These are phyloP conservation scores for Talaromyces sp. DNA, from an alignment of 2,329 filamentous ascomycete genomes.

Conservation along the genomic window DNA sequence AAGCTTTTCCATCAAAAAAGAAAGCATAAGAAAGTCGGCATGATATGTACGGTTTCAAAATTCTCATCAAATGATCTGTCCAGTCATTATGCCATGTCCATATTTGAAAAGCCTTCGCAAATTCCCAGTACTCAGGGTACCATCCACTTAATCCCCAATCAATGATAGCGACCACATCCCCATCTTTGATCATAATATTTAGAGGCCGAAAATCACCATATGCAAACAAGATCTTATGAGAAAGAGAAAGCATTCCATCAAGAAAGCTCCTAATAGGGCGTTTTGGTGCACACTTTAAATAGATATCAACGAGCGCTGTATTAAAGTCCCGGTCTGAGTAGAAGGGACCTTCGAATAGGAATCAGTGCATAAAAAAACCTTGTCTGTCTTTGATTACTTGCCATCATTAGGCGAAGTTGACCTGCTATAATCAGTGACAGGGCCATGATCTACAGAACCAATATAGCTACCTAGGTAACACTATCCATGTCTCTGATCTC, in stretches of 20 bases:
- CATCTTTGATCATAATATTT: conserved; percentile 34
- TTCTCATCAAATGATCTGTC: not conserved
- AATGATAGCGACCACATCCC: conserved; percentile 28
- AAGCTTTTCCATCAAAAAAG: not conserved
- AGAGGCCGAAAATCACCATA: conserved; percentile 34
- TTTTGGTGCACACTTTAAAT: conserved; percentile 11
- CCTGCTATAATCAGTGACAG: conserved; percentile 16
- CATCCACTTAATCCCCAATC: conserved; percentile 46
- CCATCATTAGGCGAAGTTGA: conserved; percentile 1
- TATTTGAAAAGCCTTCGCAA: conserved; percentile 19
- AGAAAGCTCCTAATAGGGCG: conserved; percentile 18
- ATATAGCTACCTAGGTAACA: conserved; percentile 18
- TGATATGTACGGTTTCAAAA: not conserved
- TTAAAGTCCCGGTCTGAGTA: conserved; percentile 28
- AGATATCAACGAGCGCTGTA: conserved; percentile 24
- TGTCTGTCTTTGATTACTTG: too few relatives aligned
- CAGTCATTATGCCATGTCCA: not conserved
- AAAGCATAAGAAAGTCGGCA: not conserved
- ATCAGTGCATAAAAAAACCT: not conserved
- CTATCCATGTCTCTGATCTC: conserved; percentile 14
- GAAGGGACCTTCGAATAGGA: conserved; percentile 24
- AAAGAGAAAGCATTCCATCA: conserved; percentile 13
- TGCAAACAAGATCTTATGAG: conserved; percentile 29
- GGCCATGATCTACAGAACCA: conserved; percentile 15
- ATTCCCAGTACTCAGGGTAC: conserved; percentile 47